Evolutionary conservation across 768 basidiomycete species (phyloP), one percentile per base, ranked within the genome.

Genomic region (Galerina sulciceps): DNA sequence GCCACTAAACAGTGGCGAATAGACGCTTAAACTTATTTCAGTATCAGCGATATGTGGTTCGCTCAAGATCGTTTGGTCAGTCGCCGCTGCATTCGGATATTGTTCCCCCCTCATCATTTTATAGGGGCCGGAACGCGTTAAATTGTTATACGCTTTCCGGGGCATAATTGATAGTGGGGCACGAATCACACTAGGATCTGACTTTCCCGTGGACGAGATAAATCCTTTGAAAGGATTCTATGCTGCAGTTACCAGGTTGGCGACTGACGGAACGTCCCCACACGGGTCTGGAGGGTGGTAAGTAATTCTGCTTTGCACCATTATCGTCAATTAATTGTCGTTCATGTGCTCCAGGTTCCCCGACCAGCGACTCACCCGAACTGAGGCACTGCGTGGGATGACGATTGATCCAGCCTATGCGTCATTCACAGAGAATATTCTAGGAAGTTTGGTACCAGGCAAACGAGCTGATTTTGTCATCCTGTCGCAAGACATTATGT

Each of bases 401-500:
- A 96, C 94, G 3, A 82, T 92, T 23, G 89, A 93, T 66, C 84
- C 92, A 1, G 94, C 94, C 0, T 94, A 91, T 69, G 94, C 94
- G 10, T 89, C 90, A 0, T 94, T 96, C 73, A 85, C 84, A 0
- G 91, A 93, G 64, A 69, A 81, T 36, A 74, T 67, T 4, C 77
- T 92, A 2, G 95, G 95, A 20, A 91, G 90, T 2, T 79, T 97
- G 26, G 81, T 81, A 22, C 71, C 79, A 0, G 93, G 94, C 18
- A 94, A 94, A 67, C 78, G 82, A 31, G 95, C 93, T 6, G 95
- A 98, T 72, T 91, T 87, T 64, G 88, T 91, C 11, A 77, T 97
- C 10, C 79, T 95, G 56, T 90, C 90, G 6, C 84, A 85, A 59
- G 88, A 96, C 69, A 89, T 96, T 61, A 90, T 95, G 88, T 73